Evolutionary conservation across 1,139 yeast genomes (phyloP).

Genomic region (Geotrichum klebahnii): DNA sequence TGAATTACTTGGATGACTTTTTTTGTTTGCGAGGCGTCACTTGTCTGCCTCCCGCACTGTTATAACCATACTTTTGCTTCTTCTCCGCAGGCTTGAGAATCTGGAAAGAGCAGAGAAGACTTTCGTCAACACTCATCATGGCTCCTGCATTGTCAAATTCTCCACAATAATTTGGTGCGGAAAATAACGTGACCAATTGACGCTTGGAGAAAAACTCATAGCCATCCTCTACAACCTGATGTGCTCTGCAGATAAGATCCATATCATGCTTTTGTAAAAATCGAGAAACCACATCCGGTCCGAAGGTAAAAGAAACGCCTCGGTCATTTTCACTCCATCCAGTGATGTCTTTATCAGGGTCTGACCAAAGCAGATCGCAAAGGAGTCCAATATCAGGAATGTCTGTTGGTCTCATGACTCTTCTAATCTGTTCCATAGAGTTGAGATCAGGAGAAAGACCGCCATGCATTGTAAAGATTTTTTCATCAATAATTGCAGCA

Average conservation of each 20-base stretch:
- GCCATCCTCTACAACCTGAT: slow-evolving; percentile 98
- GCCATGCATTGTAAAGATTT: slow-evolving; percentile 98
- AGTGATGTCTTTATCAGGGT: slow-evolving; percentile 94
- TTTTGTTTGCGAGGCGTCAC: slow-evolving; percentile 19
- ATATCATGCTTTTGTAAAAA: slow-evolving; percentile 92
- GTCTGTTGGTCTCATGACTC: slow-evolving; percentile 98
- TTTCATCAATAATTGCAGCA: slow-evolving; percentile 96
- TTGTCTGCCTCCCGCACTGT: slow-evolving; percentile 26
- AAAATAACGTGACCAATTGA: slow-evolving; percentile 88
- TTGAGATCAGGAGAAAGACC: slow-evolving; percentile 95
- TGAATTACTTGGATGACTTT: slow-evolving; percentile 8
- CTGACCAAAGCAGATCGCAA: slow-evolving; percentile 96
- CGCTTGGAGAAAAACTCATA: slow-evolving; percentile 94
- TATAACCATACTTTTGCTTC: slow-evolving; percentile 66
- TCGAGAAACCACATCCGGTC: slow-evolving; percentile 93
- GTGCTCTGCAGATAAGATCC: slow-evolving; percentile 97
- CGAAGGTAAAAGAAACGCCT: slow-evolving; percentile 95
- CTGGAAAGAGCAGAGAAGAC: slow-evolving; percentile 93
- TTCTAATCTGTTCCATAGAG: slow-evolving; percentile 95
- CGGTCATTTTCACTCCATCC: slow-evolving; percentile 99
- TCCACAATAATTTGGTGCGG: slow-evolving; percentile 98
- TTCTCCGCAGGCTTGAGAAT: slow-evolving; percentile 97
- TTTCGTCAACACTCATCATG: slow-evolving; percentile 97
- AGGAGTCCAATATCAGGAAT: slow-evolving; percentile 94
- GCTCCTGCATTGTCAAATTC: slow-evolving; percentile 99